phyloP scores from a whole-genome alignment of 441 rosid genomes.

The Aquilaria agallochum region DNA sequence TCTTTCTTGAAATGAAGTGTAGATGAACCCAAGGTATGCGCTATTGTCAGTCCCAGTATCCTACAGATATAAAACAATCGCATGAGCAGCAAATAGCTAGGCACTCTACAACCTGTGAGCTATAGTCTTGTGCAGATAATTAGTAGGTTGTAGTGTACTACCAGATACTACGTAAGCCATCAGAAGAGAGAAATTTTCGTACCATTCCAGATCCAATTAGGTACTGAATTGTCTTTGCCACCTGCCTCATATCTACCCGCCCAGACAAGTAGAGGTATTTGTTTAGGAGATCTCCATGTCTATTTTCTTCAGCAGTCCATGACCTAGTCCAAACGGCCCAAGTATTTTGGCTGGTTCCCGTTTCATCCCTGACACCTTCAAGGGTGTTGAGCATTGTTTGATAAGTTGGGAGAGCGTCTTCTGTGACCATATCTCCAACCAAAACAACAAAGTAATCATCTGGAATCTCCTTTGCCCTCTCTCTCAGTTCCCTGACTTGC shows the following conservation, averaged over 20 bases:
- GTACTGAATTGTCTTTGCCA: constrained; percentile 91
- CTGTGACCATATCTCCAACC: constrained; percentile 95
- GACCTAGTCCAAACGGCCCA: constrained; percentile 98
- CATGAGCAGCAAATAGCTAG: too few relatives aligned
- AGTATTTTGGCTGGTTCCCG: constrained; percentile 78
- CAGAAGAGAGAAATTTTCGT: constrained; percentile 25
- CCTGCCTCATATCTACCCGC: constrained; percentile 89
- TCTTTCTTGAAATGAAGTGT: constrained; percentile 88
- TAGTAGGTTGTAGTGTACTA: neutral
- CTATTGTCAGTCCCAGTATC: constrained; percentile 83
- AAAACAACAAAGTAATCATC: constrained; percentile 86
- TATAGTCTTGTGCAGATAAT: neutral
- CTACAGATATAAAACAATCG: constrained; percentile 22
- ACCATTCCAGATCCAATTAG: constrained; percentile 98
- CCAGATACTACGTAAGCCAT: neutral
- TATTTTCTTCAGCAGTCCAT: constrained; percentile 95
- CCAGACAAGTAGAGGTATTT: constrained; percentile 88
- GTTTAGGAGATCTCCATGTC: constrained; percentile 91
- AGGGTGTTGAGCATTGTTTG: constrained; percentile 86
- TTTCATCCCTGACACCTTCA: constrained; percentile 91
- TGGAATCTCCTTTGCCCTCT: constrained; percentile 73
- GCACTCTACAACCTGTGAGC: neutral
- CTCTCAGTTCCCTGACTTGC: constrained; percentile 72
- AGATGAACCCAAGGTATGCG: constrained; percentile 84
- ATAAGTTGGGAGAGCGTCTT: constrained; percentile 93